These are phyloP conservation scores for Cetraspora pellucida DNA, from an alignment of 192 early-diverging fungal species.

Conservation along the genomic window DNA sequence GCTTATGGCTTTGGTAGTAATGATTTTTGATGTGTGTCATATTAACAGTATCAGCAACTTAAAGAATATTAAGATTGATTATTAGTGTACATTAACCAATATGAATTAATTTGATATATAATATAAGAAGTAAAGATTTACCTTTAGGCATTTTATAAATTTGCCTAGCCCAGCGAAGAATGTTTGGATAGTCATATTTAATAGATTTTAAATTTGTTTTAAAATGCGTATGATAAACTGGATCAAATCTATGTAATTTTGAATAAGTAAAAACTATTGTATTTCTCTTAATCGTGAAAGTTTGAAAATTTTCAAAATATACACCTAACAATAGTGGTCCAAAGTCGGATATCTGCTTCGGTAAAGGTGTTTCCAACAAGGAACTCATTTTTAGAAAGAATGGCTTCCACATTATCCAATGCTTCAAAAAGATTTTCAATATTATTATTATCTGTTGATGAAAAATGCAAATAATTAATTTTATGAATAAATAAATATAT, in stretches of 20 bases:
- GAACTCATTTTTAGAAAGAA: constrained; percentile 72
- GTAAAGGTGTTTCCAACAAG: constrained; percentile 82
- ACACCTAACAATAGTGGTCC: constrained; percentile 81
- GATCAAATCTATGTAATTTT: constrained; percentile 76
- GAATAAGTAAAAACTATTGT: background rate
- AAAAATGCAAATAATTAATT: background rate
- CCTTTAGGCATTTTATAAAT: constrained; percentile 79
- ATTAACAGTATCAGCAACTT: constrained; percentile 81
- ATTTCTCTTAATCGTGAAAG: background rate
- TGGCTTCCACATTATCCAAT: constrained; percentile 82
- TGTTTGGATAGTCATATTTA: constrained; percentile 83
- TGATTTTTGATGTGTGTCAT: constrained; percentile 96
- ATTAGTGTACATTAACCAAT: background rate
- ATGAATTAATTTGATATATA: background rate
- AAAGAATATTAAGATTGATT: background rate
- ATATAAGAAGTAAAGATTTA: constrained; percentile 10
- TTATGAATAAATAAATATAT: background rate
- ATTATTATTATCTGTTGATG: constrained; percentile 70
- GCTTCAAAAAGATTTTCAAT: constrained; percentile 72
- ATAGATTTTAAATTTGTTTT: constrained; percentile 92
- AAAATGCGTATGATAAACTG: constrained; percentile 93
- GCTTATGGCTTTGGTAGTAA: constrained; percentile 86
- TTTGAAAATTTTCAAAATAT: background rate
- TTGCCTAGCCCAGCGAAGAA: constrained; percentile 78
- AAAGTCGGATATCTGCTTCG: constrained; percentile 93